Evolutionary conservation across 2,329 filamentous ascomycete species (phyloP), one percentile per base, ranked within the genome.

Genomic region (Alternaria longipes): DNA sequence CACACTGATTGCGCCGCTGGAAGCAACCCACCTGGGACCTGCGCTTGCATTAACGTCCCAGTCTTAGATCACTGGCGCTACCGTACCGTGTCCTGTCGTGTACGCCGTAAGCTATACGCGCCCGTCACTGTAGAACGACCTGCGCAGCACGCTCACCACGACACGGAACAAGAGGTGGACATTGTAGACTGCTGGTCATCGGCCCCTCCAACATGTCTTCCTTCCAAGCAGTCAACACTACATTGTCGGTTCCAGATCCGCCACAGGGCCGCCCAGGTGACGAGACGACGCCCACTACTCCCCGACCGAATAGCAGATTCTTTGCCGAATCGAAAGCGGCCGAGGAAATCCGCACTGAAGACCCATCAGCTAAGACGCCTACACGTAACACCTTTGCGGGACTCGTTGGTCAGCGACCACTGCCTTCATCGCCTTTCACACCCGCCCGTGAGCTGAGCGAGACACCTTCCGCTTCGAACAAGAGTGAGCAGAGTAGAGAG

Each of bases 151-250:
- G 47, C 47, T 47, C 40, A 56, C 54, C 60, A 64, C 59, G 36
- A 54, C 56, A 57, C 44, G 30, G 36, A 49, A 28, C 46, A 45
- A 56, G 49, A 59, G 44, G 53, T 36, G 59, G 36, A 57, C 41
- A 51, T 38, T 38, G 9, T 47, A n/a, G n/a, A 47, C 50, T 54
- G 30, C 42, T 46, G 26, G 34, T 45, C 51, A 38, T 51, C 60
- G 41, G 22, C 54, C 54, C 14, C 61, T 58, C 57, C 62, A 65
- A 28, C 64, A 87, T 88, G 85, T 82, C 86, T 67, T 81, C 84
- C 60, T 89, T 90, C 75, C 82, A 84, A 73, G 84, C 87, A 64
- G 86, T 89, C 74, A 89, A 89, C 77, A 84, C 83, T 63, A 83
- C 82, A 59, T 79, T 86, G 56, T 76, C 81, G 26, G 77, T 79